A percentile compares a stretch with the other conserved stretches of the same genome.
phyloP scores from a whole-genome alignment of 169 alveolate species.

The Babesia bigemina region DNA sequence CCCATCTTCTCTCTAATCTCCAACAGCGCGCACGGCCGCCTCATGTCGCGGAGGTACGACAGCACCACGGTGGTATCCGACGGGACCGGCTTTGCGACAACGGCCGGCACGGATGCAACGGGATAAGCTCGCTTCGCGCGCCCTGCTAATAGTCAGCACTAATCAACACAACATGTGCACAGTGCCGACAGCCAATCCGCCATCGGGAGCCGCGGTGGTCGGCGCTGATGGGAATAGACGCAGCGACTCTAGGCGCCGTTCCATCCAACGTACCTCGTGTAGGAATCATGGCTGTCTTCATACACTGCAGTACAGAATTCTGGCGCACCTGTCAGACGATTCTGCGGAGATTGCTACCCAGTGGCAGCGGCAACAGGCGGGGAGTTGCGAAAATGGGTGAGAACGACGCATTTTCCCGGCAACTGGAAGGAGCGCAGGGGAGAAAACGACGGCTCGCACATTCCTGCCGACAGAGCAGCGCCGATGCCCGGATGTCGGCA shows the following conservation, averaged over 20 bases:
- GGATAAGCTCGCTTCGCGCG: conserved; percentile 13
- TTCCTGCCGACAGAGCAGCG: neutral
- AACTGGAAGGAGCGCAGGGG: neutral
- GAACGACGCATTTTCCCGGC: neutral
- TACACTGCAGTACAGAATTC: too few relatives aligned
- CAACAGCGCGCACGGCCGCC: conserved; percentile 1
- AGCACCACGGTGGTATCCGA: neutral
- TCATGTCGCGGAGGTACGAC: conserved; percentile 2
- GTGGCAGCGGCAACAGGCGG: too few relatives aligned
- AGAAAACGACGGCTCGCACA: neutral
- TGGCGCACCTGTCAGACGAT: too few relatives aligned
- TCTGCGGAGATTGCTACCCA: too few relatives aligned
- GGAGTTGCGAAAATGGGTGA: neutral
- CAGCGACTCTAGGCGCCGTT: neutral
- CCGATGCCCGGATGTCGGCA: too few relatives aligned
- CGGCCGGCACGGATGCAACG: neutral
- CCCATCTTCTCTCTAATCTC: neutral
- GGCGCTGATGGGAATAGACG: neutral
- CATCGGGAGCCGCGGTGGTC: neutral
- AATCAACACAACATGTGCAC: neutral
- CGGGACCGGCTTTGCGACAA: neutral
- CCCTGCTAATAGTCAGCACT: neutral
- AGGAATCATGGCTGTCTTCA: neutral
- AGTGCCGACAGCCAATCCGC: neutral
- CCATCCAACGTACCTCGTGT: neutral